Conservation (phyloP, 768 basidiomycete genomes). For the Lentinula edodes region DNA sequence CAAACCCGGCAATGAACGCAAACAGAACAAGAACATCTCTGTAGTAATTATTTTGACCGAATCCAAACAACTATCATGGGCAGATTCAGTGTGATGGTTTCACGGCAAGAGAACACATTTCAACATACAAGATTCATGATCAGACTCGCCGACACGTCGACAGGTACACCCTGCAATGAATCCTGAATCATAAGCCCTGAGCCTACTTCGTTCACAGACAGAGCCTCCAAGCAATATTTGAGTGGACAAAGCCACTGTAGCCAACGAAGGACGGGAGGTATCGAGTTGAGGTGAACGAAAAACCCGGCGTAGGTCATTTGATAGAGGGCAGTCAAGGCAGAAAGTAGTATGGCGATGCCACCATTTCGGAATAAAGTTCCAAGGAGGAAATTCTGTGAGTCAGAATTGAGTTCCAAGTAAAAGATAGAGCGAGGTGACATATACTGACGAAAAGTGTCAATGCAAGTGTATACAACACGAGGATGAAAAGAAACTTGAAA, state of each 20-base stretch:
- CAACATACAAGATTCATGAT: conserved; percentile 78
- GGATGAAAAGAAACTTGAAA: conserved; percentile 93
- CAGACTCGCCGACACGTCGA: conserved; percentile 71
- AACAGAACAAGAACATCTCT: conserved; percentile 85
- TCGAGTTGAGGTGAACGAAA: conserved; percentile 80
- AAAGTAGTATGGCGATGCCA: conserved; percentile 86
- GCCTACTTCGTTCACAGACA: conserved; percentile 88
- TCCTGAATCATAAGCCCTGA: conserved; percentile 84
- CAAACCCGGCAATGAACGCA: conserved; percentile 81
- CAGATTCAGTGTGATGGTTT: neutral
- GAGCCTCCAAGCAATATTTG: conserved; percentile 79
- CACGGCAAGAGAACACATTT: neutral
- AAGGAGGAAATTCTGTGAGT: conserved; percentile 80
- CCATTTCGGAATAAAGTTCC: conserved; percentile 80
- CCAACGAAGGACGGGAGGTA: conserved; percentile 92
- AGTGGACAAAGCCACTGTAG: conserved; percentile 86
- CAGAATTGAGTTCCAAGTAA: neutral
- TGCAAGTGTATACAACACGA: conserved; percentile 77
- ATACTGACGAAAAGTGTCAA: conserved; percentile 80
- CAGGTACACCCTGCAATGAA: conserved; percentile 72
- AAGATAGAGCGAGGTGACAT: neutral
- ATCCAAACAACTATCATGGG: conserved; percentile 70
- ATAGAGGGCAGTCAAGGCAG: conserved; percentile 68
- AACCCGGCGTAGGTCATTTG: conserved; percentile 91
- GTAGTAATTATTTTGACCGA: conserved; percentile 77